Percentiles rank a stretch among this genome's conserved stretches.
phyloP scores from a whole-genome alignment of 2,329 filamentous ascomycete genomes.

The Aspergillus tanneri region DNA sequence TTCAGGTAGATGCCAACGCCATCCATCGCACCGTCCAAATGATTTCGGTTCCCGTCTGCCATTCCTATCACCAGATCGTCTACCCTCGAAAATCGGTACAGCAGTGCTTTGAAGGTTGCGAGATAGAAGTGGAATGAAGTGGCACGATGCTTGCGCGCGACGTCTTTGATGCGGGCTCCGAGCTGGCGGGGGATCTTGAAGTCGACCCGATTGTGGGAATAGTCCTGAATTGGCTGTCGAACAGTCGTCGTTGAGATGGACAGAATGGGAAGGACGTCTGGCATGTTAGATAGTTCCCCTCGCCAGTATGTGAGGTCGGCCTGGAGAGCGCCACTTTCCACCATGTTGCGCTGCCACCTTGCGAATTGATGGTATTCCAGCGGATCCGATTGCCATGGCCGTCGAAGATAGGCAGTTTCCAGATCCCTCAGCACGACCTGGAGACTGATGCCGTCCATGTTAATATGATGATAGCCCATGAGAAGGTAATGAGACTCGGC shows the following conservation, averaged over 20 bases:
- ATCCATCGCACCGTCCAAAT: slow-evolving; percentile 21
- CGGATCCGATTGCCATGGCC: background rate
- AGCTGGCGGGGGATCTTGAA: too few species aligned
- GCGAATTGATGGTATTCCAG: background rate
- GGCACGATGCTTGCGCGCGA: background rate
- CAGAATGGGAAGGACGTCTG: background rate
- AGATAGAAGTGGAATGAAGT: slow-evolving; percentile 50
- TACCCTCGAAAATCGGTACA: slow-evolving; percentile 35
- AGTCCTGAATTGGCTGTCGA: too few species aligned
- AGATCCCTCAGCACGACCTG: background rate
- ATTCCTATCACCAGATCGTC: slow-evolving; percentile 50
- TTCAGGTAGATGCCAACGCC: slow-evolving; percentile 53
- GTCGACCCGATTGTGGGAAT: too few species aligned
- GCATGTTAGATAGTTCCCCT: background rate
- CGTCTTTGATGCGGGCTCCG: background rate
- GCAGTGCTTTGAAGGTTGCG: slow-evolving; percentile 39
- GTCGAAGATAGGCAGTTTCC: background rate
- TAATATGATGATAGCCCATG: background rate
- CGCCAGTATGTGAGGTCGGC: background rate
- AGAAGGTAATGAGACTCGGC: background rate
- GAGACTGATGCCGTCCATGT: background rate
- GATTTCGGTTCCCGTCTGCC: slow-evolving; percentile 45
- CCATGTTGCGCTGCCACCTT: background rate
- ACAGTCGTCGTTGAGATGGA: too few species aligned
- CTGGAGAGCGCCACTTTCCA: background rate